Evolutionary conservation across 805 yeast species (phyloP).

Genomic region (Brettanomyces custersianus): DNA sequence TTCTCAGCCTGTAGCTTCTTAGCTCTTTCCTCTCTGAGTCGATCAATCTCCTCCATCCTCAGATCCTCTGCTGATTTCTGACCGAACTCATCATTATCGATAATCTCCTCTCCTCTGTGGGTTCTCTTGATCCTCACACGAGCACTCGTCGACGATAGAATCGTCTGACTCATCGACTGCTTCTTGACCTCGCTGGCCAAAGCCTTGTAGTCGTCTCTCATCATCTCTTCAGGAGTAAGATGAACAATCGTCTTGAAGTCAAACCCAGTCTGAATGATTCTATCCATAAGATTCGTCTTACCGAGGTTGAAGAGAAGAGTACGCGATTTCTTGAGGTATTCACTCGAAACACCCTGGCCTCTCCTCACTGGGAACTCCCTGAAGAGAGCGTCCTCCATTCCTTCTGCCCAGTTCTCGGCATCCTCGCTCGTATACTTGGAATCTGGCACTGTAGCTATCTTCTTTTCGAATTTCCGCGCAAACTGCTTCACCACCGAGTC

Average conservation of each 20-base stretch:
- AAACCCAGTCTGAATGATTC: constrained; percentile 46
- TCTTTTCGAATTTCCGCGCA: constrained; percentile 31
- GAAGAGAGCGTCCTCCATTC: constrained; percentile 43
- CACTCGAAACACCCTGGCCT: constrained; percentile 12
- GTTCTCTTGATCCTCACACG: constrained; percentile 68
- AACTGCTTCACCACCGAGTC: constrained; percentile 45
- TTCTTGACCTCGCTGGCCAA: constrained; percentile 64
- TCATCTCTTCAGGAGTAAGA: constrained; percentile 64
- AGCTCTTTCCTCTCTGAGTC: constrained; percentile 9
- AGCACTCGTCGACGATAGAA: constrained; percentile 35
- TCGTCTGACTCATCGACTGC: constrained; percentile 59
- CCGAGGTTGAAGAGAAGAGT: constrained; percentile 50
- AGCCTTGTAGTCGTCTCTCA: constrained; percentile 59
- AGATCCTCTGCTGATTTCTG: constrained; percentile 22
- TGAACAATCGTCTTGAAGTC: constrained; percentile 50
- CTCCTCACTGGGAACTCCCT: constrained; percentile 16
- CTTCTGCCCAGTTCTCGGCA: constrained; percentile 38
- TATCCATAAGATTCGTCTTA: constrained; percentile 51
- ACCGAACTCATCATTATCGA: constrained; percentile 38
- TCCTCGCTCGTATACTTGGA: constrained; percentile 18
- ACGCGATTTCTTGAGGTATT: constrained; percentile 63
- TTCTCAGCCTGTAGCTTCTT: constrained; percentile 6
- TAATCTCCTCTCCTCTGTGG: constrained; percentile 82
- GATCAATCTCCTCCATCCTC: constrained; percentile 19
- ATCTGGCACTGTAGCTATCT: constrained; percentile 28